A percentile compares a stretch with the other conserved stretches of the same genome.
phyloP scores from a whole-genome alignment of 768 basidiomycete species.

The Auricularia sp. region DNA sequence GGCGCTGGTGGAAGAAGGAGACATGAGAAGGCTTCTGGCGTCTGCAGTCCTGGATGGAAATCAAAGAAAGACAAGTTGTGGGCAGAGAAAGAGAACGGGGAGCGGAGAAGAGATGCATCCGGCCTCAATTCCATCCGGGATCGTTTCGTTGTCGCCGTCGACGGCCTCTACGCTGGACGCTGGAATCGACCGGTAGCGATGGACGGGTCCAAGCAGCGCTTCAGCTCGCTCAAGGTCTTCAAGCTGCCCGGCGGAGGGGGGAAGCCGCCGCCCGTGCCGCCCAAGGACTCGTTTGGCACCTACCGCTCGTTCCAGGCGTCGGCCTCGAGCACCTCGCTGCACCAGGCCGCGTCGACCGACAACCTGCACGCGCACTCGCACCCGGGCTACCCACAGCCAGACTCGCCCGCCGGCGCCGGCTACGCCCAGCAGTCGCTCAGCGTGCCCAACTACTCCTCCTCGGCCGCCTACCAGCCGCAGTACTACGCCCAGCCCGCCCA shows the following conservation, averaged over 20 bases:
- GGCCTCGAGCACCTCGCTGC: background rate
- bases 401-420: background rate
- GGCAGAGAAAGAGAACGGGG: too few relatives aligned
- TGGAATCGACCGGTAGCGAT: background rate
- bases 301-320: background rate
- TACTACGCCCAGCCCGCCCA: background rate
- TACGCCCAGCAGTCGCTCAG: background rate
- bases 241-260: background rate
- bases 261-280: background rate
- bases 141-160: too few relatives aligned
- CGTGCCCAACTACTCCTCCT: background rate
- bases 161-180: too few relatives aligned
- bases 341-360: background rate
- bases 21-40: too few relatives aligned
- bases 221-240: slow-evolving; percentile 1
- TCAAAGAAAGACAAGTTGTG: too few relatives aligned
- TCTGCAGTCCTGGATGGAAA: too few relatives aligned
- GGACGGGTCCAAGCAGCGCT: background rate
- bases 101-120: too few relatives aligned
- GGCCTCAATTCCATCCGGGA: too few relatives aligned
- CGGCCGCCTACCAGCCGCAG: background rate
- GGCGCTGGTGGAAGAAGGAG: too few relatives aligned
- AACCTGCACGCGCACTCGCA: background rate
- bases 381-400: background rate
- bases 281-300: background rate